Evolutionary conservation across 2,329 filamentous ascomycete species (phyloP), one percentile per base, ranked within the genome.

Genomic region (Claviceps sp.): DNA sequence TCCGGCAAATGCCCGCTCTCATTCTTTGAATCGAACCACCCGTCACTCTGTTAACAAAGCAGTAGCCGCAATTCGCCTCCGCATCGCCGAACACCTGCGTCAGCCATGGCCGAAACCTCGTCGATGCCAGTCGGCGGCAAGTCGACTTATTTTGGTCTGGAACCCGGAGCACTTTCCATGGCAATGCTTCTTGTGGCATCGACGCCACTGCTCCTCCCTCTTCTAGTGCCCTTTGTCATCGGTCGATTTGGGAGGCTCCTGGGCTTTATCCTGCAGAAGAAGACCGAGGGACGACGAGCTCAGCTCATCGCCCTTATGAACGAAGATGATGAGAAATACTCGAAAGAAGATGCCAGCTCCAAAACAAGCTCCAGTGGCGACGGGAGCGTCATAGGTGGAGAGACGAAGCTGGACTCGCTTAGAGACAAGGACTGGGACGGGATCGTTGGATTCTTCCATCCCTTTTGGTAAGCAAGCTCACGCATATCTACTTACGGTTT

Each of bases 361-460:
- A 62, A 62, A 37, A 64, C 64, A 48, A 65, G 59, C 53, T 63
- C 65, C 34, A 81, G 85, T 56, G 79, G 82, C 30, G 83, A 82
- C 49, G 87, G 84, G 83, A 82, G 87, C 65, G 82, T 81, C 60
- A 75, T 88, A 24, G 78, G 65, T 6, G 82, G 81, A 59, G 75
- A 88, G 24, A 78, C 84, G 54, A 69, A 72, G 38, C 69, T 74
- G 5, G 61, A 63, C 9, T 34, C 30, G 3, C 72, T 65, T 51
- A 52, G 57, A 6, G 41, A 44, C 40, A 68, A 77, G 58, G 76
- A 85, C 46, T 96, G 87, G 86, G 75, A 83, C 55, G 90, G 90
- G 37, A 82, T 96, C 50, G 81, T 97, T 56, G 93, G 88, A 47
- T 97, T 98, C 76, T 95, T 98, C 65, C 93, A 98, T 67, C 93